Evolutionary conservation across 352 stramenopile species (phyloP).

Genomic region (Phytophthora agathidicida): DNA sequence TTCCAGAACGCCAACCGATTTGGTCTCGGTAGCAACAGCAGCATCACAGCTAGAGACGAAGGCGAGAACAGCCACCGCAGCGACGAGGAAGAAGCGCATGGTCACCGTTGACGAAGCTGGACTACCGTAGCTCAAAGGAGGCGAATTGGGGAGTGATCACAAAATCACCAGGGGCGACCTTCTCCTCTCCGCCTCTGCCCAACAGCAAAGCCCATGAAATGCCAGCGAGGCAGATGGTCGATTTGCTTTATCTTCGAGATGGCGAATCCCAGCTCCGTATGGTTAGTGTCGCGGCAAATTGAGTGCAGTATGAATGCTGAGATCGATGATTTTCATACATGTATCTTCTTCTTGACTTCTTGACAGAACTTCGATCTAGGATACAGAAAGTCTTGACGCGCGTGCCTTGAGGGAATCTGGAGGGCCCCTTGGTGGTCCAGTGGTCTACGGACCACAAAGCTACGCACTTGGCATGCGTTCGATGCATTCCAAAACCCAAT

Average conservation of each 20-base stretch:
- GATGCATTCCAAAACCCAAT: too few relatives aligned
- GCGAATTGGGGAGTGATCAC: slow-evolving; percentile 9
- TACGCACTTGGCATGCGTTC: too few relatives aligned
- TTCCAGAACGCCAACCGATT: not conserved
- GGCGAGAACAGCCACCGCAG: slow-evolving; percentile 2
- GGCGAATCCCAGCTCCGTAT: not conserved
- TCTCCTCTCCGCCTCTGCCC: too few relatives aligned
- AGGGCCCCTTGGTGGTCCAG: too few relatives aligned
- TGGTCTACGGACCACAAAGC: too few relatives aligned
- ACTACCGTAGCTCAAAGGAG: not conserved
- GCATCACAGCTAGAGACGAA: slow-evolving; percentile 7
- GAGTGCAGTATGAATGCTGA: too few relatives aligned
- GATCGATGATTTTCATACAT: too few relatives aligned
- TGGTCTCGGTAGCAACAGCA: slow-evolving; percentile 1
- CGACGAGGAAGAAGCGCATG: slow-evolving; percentile 16
- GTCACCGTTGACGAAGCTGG: too few relatives aligned
- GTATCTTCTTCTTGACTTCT: too few relatives aligned
- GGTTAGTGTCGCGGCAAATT: not conserved
- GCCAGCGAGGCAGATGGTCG: slow-evolving; percentile 8
- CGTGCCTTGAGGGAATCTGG: too few relatives aligned
- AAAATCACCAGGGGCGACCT: slow-evolving; percentile 4
- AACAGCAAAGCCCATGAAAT: slow-evolving; percentile 12
- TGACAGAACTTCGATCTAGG: too few relatives aligned
- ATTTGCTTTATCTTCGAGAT: slow-evolving; percentile 28
- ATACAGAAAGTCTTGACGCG: too few relatives aligned